Evolutionary conservation across 169 alveolate species (phyloP).

Genomic region (Eimeria brunetti): DNA sequence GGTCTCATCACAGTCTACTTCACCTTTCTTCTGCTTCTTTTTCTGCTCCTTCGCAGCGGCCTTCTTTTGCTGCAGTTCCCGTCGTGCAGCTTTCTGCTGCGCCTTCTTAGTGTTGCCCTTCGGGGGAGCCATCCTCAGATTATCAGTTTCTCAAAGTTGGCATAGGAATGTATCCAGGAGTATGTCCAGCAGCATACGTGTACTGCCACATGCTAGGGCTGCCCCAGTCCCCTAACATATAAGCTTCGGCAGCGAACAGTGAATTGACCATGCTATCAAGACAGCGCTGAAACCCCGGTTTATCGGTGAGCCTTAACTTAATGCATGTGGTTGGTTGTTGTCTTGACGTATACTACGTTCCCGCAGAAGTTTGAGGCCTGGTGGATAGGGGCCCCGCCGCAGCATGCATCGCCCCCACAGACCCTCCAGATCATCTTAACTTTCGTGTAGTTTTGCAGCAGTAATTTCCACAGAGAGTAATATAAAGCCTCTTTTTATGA

Average conservation of each 20-base stretch:
- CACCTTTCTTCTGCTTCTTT: constrained; percentile 17
- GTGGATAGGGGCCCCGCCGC: background rate
- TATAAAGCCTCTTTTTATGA: background rate
- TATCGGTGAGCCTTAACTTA: background rate
- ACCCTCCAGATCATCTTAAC: background rate
- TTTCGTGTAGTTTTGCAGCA: background rate
- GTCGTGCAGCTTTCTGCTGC: constrained; percentile 73
- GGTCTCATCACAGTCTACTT: constrained; percentile 19
- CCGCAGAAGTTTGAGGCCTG: background rate
- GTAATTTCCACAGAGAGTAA: background rate
- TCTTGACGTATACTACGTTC: background rate
- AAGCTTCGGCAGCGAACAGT: background rate
- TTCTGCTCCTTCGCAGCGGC: constrained; percentile 69
- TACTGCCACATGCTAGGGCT: background rate
- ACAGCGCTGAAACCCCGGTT: background rate
- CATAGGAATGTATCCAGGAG: background rate
- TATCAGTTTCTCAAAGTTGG: background rate
- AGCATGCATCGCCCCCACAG: constrained; percentile 51
- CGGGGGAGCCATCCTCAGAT: constrained; percentile 43
- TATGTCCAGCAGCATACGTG: background rate
- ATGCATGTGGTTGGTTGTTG: background rate
- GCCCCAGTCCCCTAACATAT: background rate
- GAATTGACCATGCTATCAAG: background rate
- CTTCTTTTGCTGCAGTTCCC: constrained; percentile 59
- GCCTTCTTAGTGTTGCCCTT: constrained; percentile 64